Evolutionary conservation across 1,284 basidiomycete genomes (phyloP).

Genomic region (Nidula niveotomentosa): DNA sequence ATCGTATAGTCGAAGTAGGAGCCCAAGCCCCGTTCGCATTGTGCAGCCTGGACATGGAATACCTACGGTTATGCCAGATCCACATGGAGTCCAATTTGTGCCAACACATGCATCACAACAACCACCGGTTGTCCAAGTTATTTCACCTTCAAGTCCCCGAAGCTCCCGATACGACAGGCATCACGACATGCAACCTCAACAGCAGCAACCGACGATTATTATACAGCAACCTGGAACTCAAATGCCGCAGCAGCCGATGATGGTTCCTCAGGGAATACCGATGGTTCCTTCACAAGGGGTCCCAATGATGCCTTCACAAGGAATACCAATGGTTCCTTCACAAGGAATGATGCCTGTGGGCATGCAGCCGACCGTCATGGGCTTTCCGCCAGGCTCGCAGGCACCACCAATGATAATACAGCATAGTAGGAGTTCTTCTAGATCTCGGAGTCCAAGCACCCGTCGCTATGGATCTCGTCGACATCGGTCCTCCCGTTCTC

Average conservation of each 20-base stretch:
- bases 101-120: neutral
- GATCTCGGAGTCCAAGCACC: neutral
- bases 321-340: neutral
- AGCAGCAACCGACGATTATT: conserved; percentile 10
- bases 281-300: neutral
- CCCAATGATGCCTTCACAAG: neutral
- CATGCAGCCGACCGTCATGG: neutral
- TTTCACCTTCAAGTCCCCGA: conserved; percentile 3
- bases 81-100: neutral
- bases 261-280: neutral
- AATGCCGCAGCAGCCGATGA: conserved; percentile 1
- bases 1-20: conserved; percentile 9
- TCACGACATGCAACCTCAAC: conserved; percentile 11
- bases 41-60: neutral
- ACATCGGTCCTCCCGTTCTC: neutral
- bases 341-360: neutral
- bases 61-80: neutral
- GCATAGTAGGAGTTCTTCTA: neutral
- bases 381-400: neutral
- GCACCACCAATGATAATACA: neutral
- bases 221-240: conserved; percentile 6
- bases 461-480: neutral
- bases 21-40: conserved; percentile 1
- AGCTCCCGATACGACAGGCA: conserved; percentile 12
- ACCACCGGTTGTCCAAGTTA: conserved; percentile 6